Evolutionary conservation across 2,329 filamentous ascomycete genomes (phyloP).

Genomic region (Hymenoscyphus fructigenus): DNA sequence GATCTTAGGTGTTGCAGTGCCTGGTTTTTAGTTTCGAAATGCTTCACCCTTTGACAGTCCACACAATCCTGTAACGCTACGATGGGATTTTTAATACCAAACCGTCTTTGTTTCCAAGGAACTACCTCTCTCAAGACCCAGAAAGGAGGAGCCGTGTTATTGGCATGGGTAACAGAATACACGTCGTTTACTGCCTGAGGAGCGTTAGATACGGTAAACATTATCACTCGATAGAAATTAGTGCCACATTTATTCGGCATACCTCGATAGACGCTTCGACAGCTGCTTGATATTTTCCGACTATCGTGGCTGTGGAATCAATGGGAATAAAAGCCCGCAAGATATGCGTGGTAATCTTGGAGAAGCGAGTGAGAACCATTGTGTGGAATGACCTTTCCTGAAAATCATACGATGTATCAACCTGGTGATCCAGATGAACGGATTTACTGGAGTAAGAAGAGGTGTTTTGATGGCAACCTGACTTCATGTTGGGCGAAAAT

Average conservation of each 20-base stretch:
- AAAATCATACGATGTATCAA: not conserved
- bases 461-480: no score
- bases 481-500: no score
- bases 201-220: no score
- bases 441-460: no score
- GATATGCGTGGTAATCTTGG: not conserved
- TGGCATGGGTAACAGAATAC: not conserved
- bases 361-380: not conserved
- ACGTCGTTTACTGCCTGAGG: not conserved
- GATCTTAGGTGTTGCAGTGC: not conserved
- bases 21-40: not conserved
- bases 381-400: not conserved
- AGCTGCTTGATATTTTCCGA: not conserved
- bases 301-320: not conserved
- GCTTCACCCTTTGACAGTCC: not conserved
- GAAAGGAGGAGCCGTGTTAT: not conserved
- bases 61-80: not conserved
- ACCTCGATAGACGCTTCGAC: not conserved
- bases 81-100: not conserved
- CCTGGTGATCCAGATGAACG: no score
- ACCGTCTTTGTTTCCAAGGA: not conserved
- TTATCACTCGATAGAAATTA: no score
- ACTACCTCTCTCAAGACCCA: not conserved
- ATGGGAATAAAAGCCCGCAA: not conserved
- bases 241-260: not conserved